Conservation (phyloP, 352 stramenopile species). For the Phytophthora nicotianae region DNA sequence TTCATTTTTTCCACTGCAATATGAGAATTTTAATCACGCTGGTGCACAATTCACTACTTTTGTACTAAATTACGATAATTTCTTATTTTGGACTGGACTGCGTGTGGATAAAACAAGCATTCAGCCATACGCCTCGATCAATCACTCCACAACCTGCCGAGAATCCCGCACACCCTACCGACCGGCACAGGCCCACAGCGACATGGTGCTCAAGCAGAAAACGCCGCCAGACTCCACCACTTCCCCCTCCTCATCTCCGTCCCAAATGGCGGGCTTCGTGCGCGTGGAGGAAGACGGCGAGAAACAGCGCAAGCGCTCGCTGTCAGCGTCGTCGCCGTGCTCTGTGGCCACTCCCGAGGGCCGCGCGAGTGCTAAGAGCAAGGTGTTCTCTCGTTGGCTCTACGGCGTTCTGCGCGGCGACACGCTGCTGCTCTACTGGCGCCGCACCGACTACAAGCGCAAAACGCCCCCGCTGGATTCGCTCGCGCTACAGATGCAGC, state of each 20-base stretch:
- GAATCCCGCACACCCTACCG: neutral
- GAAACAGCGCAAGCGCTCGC: slow-evolving; percentile 39
- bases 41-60: too few species aligned
- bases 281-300: slow-evolving; percentile 57
- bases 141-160: slow-evolving; percentile 25
- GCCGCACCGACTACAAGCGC: slow-evolving; percentile 63
- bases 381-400: slow-evolving; percentile 63
- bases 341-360: slow-evolving; percentile 32
- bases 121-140: neutral
- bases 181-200: neutral
- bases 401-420: slow-evolving; percentile 55
- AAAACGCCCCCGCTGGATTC: slow-evolving; percentile 48
- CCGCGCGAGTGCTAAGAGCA: slow-evolving; percentile 35
- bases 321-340: slow-evolving; percentile 28
- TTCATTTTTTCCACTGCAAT: too few species aligned
- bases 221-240: slow-evolving; percentile 5
- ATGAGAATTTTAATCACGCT: too few species aligned
- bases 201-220: slow-evolving; percentile 22
- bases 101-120: slow-evolving; percentile 31
- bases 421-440: slow-evolving; percentile 56
- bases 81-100: too few species aligned
- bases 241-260: slow-evolving; percentile 4
- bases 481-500: slow-evolving; percentile 48
- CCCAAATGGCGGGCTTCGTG: slow-evolving; percentile 53
- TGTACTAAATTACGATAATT: too few species aligned